phyloP scores from a whole-genome alignment of 345 rosid genomes.

The Noccaea caerulescens region DNA sequence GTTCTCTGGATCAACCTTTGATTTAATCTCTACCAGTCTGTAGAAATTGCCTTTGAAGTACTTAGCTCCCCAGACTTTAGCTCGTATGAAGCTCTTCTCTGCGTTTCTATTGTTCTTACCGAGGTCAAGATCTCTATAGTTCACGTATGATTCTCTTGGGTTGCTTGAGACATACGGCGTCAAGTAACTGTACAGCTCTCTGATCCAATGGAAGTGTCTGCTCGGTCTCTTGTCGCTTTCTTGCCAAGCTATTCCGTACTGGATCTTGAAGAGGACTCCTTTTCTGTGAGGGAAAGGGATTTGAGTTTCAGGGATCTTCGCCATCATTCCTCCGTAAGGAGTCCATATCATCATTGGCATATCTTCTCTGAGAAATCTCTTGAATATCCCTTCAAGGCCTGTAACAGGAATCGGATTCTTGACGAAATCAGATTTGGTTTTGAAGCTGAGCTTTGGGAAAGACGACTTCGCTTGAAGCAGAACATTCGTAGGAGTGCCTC shows the following conservation, averaged over 20 bases:
- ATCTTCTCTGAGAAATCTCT: slow-evolving; percentile 49
- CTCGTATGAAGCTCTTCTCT: slow-evolving; percentile 36
- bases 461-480: slow-evolving; percentile 54
- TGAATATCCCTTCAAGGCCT: slow-evolving; percentile 51
- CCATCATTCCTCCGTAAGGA: slow-evolving; percentile 74
- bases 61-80: slow-evolving; percentile 50
- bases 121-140: slow-evolving; percentile 72
- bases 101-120: slow-evolving; percentile 52
- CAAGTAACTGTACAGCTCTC: slow-evolving; percentile 57
- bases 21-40: slow-evolving; percentile 44
- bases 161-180: slow-evolving; percentile 60
- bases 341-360: slow-evolving; percentile 53
- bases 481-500: slow-evolving; percentile 35
- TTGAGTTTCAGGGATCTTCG: slow-evolving; percentile 47
- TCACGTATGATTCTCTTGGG: slow-evolving; percentile 62
- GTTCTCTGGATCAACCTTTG: slow-evolving; percentile 51
- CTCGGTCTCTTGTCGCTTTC: slow-evolving; percentile 5
- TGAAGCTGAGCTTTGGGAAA: slow-evolving; percentile 51
- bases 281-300: slow-evolving; percentile 64
- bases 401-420: slow-evolving; percentile 38
- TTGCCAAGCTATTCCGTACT: no score
- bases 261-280: slow-evolving; percentile 51
- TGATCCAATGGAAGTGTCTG: slow-evolving; percentile 44
- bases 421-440: slow-evolving; percentile 64
- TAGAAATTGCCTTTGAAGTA: slow-evolving; percentile 48